phyloP scores from a whole-genome alignment of 805 yeast genomes.

The Nakazawaea holstii region DNA sequence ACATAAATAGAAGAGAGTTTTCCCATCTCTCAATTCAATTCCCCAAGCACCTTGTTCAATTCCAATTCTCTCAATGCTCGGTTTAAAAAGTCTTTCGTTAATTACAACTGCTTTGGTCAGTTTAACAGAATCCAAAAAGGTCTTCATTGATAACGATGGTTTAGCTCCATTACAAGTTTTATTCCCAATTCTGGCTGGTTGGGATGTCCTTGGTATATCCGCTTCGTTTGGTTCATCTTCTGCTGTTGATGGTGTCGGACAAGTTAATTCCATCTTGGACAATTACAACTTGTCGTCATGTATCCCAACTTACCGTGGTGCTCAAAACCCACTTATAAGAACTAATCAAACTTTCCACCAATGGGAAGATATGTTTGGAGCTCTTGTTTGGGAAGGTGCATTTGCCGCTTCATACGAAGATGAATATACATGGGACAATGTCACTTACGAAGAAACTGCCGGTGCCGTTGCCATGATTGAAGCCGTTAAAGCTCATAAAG shows the following conservation, averaged over 20 bases:
- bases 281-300: slow-evolving; percentile 30
- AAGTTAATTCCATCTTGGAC: slow-evolving; percentile 23
- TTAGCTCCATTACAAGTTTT: slow-evolving; percentile 30
- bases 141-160: slow-evolving; percentile 39
- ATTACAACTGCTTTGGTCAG: not conserved
- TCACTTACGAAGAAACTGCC: slow-evolving; percentile 25
- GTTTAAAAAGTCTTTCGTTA: not conserved
- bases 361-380: slow-evolving; percentile 33
- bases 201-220: slow-evolving; percentile 34
- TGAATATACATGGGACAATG: slow-evolving; percentile 25
- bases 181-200: slow-evolving; percentile 33
- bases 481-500: slow-evolving; percentile 32
- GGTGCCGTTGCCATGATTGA: slow-evolving; percentile 36
- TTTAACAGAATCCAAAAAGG: slow-evolving; percentile 21
- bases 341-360: slow-evolving; percentile 33
- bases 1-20: not conserved
- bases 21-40: not conserved
- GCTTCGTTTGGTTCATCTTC: slow-evolving; percentile 34
- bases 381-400: slow-evolving; percentile 37
- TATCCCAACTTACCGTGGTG: slow-evolving; percentile 26
- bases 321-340: slow-evolving; percentile 31
- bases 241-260: slow-evolving; percentile 33
- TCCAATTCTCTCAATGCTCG: not conserved
- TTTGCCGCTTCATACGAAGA: slow-evolving; percentile 28
- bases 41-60: not conserved